Base-by-base conservation (phyloP, 1,284 basidiomycete genomes). In the Schizopora paradoxa region DNA sequence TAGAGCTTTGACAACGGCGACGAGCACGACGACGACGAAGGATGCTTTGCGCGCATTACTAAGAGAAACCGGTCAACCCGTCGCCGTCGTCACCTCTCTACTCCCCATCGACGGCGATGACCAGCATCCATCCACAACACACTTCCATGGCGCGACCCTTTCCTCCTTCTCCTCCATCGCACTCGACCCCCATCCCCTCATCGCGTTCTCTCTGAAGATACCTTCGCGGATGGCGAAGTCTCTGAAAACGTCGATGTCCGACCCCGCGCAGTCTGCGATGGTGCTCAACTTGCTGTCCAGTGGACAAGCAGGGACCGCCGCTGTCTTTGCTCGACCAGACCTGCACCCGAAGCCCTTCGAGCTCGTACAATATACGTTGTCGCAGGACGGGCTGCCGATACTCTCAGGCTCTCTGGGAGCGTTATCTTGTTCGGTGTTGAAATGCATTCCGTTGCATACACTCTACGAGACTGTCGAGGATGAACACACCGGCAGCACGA, bases 111-210 rank as follows among this genome's bases (percentile, higher is more conserved):
- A 41, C 23, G 43, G 42, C 16, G 38, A 41, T 28, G 45, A 36
- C 19, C 8, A 35, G 21, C 23, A 48, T n/a, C 46, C 47, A 37
- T 34, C 50, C n/a, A n/a, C n/a, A n/a, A n/a, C n/a, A n/a, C 55
- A 51, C 4, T 83, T 71, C 55, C 91, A 95, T 63, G 92, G 92
- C 52, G 90, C 91, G 32, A 95, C 92, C 0, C 72, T 96, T 32
- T 94, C 92, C 4, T 94, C 91, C 0, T 91, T 95, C 61, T 82
- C 89, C 21, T 91, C 90, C n/a, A 81, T 95, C 56, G 81, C 91
- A 1, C 77, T 96, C 68, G 79, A 90, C 56, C 92, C 92, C 1
- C 68, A 82, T 55, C 91, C 92, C 0, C 76, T 95, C 48, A 77
- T 96, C 53, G 77, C 90, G 0, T 95, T 95, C 64, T 85, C 90